A percentile compares a stretch with the other conserved stretches of the same genome.
Conservation (phyloP, 2,329 filamentous ascomycete species). For the Microthyrium microscopicum region DNA sequence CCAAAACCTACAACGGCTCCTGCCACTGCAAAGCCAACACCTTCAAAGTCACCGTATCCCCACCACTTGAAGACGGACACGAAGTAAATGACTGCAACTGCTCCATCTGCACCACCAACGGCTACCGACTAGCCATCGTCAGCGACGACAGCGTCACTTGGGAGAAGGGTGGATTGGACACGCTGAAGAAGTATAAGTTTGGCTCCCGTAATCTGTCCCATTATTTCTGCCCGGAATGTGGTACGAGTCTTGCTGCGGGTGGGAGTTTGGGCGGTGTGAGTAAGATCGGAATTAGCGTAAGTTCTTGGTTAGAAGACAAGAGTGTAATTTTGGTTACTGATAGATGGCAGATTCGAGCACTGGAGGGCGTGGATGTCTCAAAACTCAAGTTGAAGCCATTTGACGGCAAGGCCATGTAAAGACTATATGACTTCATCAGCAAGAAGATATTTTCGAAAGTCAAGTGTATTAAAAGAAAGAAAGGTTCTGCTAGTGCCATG, state of each 20-base stretch:
- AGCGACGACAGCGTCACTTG: conserved; percentile 2
- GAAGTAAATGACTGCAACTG: conserved; percentile 8
- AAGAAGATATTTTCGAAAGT: not conserved
- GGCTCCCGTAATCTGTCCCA: conserved; percentile 12
- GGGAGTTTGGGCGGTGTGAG: no score
- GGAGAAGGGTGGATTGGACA: conserved; percentile 4
- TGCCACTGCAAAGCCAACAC: conserved; percentile 9
- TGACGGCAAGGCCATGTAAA: not conserved
- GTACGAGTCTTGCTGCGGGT: conserved; percentile 13
- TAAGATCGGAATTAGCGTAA: no score
- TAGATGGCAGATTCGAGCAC: not conserved
- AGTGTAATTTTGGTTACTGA: no score
- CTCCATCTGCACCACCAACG: conserved; percentile 9
- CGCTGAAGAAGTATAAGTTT: conserved; percentile 15
- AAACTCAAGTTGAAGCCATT: not conserved
- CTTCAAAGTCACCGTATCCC: conserved; percentile 3
- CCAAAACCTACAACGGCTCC: conserved; percentile 7
- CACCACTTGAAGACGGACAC: conserved; percentile 4
- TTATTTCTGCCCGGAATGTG: conserved; percentile 18
- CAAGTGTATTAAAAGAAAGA: not conserved
- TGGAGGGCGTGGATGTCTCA: not conserved
- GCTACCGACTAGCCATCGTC: conserved; percentile 5
- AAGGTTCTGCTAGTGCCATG: not conserved
- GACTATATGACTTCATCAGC: not conserved
- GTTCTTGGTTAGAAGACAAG: no score